These are phyloP conservation scores for Nevesoporus exiguus DNA, from an alignment of 768 basidiomycete species.

Conservation along the genomic window DNA sequence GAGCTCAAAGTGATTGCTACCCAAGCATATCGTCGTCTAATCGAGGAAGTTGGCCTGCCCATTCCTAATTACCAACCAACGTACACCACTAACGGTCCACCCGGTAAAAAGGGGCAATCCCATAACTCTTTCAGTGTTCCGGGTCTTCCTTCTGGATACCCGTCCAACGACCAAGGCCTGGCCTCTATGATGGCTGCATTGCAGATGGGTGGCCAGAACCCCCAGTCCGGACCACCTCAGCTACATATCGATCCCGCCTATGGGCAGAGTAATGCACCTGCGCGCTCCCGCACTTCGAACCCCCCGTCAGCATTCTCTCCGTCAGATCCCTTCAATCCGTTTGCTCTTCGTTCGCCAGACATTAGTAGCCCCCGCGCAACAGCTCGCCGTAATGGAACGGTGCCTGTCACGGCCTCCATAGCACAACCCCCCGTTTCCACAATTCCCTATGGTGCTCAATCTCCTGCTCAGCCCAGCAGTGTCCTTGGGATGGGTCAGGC, in stretches of 20 bases:
- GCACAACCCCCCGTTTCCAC: conserved; percentile 29
- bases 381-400: conserved; percentile 42
- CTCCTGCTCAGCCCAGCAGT: conserved; percentile 57
- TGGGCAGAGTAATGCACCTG: conserved; percentile 39
- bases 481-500: conserved; percentile 65
- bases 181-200: conserved; percentile 92
- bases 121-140: conserved; percentile 64
- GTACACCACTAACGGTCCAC: conserved; percentile 58
- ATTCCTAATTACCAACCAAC: conserved; percentile 85
- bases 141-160: conserved; percentile 75
- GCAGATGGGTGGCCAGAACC: conserved; percentile 87
- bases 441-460: conserved; percentile 56
- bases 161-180: conserved; percentile 77
- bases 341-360: conserved; percentile 49
- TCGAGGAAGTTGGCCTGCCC: conserved; percentile 92
- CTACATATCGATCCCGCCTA: conserved; percentile 69
- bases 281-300: conserved; percentile 45
- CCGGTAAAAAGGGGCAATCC: conserved; percentile 54
- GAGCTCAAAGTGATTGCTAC: conserved; percentile 92
- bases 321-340: conserved; percentile 57
- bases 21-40: conserved; percentile 88
- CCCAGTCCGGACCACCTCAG: conserved; percentile 73
- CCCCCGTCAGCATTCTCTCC: conserved; percentile 49
- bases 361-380: conserved; percentile 48
- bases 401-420: conserved; percentile 33